These are phyloP conservation scores for Ambrosiella cleistominuta DNA, from an alignment of 2,329 filamentous ascomycete species.

Conservation along the genomic window DNA sequence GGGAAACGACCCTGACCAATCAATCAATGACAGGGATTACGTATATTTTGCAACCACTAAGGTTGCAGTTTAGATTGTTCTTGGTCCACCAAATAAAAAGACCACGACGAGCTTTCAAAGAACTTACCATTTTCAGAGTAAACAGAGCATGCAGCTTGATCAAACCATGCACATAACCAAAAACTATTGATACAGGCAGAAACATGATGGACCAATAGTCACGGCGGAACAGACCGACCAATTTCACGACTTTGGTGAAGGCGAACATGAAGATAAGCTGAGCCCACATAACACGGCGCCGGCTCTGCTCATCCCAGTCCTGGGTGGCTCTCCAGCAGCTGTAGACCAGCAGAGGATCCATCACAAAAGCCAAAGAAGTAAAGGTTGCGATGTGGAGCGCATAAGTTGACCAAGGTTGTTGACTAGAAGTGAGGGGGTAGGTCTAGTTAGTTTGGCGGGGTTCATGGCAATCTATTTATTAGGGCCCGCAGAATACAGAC, in stretches of 20 bases:
- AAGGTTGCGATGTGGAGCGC: constrained; percentile 85
- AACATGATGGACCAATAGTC: constrained; percentile 68
- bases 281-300: constrained; percentile 38
- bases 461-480: not conserved
- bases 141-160: constrained; percentile 81
- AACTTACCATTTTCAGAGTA: constrained; percentile 65
- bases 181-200: constrained; percentile 69
- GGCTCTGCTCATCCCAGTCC: constrained; percentile 33
- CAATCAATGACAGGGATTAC: not conserved
- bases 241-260: constrained; percentile 81
- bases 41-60: not conserved
- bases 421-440: constrained; percentile 31
- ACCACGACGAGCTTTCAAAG: not conserved
- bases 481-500: not conserved
- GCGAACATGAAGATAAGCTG: constrained; percentile 58
- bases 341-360: constrained; percentile 57
- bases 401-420: constrained; percentile 86
- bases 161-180: constrained; percentile 81
- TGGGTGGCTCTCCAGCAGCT: constrained; percentile 52
- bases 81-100: constrained; percentile 1
- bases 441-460: not conserved
- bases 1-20: not conserved
- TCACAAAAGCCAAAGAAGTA: constrained; percentile 66
- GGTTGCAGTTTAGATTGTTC: not conserved
- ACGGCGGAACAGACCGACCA: constrained; percentile 69